Evolutionary conservation across 139 green algal species (phyloP), one percentile per base, ranked within the genome.

Genomic region (Volvox reticuliferus): DNA sequence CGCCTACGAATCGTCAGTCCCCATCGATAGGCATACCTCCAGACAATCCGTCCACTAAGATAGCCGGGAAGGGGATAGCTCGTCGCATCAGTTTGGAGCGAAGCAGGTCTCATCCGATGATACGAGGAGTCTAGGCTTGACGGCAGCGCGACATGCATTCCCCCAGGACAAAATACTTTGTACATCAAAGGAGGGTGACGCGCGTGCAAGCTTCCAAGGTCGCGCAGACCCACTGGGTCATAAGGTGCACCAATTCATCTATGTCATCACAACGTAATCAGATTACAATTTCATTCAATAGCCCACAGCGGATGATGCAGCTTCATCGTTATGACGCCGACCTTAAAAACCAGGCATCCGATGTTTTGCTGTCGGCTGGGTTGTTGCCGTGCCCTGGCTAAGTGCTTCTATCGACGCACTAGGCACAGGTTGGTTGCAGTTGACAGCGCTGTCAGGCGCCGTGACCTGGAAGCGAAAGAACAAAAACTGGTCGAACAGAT

Each of bases 201-300:
- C 75, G 30, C 75, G 75, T 55, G 75, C 75, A 81, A 18, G 75
- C 12, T 33, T 84, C 24, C 78, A 21, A 67, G 21, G 78, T 67
- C 36, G 78, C 78, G 78, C 78, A 67, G 1, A 24, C 21, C 22
- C 35, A 67, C 35, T 19, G n/a, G 77, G 16, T 33, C 78, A 22
- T 35, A 22, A 68, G 36, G 78, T 68, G 19, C 78, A 55, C 36
- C 37, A 84, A 2, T 84, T 30, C 78, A 35, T 68, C 75, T 55
- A 81, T 55, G 75, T 50, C 75, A 26, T 81, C 30, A 55, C 32
- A 84, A 14, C 20, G 33, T 32, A 67, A 22, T 19, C 37, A 28
- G 36, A 35, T 30, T 44, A 84, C 67, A 84, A 84, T 68, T 67
- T 35, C 20, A 84, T 32, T 84, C 36, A 65, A 84, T 84, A 20